A percentile compares a stretch with the other conserved stretches of the same genome.
These are phyloP conservation scores for Mycogone perniciosa DNA, from an alignment of 2,329 filamentous ascomycete species.

Conservation along the genomic window DNA sequence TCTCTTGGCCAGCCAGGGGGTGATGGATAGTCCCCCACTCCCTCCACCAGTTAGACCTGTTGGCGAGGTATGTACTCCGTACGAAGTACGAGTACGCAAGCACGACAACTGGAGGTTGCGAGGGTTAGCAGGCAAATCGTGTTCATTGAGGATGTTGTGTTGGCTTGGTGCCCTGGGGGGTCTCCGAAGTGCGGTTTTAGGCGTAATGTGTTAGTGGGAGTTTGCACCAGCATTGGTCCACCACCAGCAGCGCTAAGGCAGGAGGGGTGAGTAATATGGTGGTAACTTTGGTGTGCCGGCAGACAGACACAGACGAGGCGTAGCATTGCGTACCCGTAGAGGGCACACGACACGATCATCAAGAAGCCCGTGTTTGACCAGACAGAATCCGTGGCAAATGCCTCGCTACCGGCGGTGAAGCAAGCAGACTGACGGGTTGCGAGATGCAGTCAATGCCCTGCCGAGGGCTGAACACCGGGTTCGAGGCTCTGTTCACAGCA, in stretches of 20 bases:
- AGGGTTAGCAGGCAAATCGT: not conserved
- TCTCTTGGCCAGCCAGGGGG: conserved; percentile 3
- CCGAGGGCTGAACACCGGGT: no score
- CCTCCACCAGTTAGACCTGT: not conserved
- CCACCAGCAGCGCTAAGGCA: not conserved
- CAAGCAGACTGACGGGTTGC: no score
- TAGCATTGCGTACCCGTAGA: no score
- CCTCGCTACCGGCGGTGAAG: no score
- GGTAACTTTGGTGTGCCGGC: not conserved
- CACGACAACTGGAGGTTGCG: conserved; percentile 2
- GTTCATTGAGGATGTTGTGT: not conserved
- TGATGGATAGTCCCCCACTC: conserved; percentile 4
- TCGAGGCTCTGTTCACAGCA: no score
- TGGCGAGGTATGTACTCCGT: conserved; percentile 2
- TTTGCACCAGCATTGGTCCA: conserved; percentile 6
- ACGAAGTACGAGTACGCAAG: no score
- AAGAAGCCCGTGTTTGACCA: no score
- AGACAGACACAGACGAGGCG: not conserved
- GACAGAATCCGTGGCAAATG: no score
- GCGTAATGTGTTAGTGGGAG: conserved; percentile 8
- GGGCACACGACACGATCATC: no score
- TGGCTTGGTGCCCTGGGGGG: conserved; percentile 2
- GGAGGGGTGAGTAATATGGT: conserved; percentile 5
- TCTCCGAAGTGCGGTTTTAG: conserved; percentile 4
- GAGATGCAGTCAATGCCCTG: no score